phyloP scores from a whole-genome alignment of 106 monocot genomes.

The Dioscorea zingiberensis region DNA sequence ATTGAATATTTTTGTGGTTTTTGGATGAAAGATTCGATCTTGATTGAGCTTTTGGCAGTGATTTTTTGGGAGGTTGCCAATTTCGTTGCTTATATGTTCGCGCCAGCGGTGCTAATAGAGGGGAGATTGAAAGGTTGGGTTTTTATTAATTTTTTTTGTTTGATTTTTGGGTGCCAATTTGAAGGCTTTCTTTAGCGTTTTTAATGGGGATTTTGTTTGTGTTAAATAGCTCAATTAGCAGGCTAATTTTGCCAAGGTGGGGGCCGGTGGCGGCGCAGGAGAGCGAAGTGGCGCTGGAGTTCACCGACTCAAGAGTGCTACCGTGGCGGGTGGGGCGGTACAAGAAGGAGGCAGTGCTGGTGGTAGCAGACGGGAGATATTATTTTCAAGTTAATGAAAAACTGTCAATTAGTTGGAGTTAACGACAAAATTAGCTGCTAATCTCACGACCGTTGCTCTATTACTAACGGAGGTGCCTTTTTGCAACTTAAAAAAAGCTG shows the following conservation, averaged over 20 bases:
- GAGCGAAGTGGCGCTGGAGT: conserved; percentile 52
- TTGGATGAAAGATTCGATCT: neutral
- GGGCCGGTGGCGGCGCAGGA: conserved; percentile 28
- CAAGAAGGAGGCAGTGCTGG: conserved; percentile 48
- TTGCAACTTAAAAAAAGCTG: no score
- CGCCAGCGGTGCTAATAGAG: conserved; percentile 55
- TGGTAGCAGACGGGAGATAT: conserved; percentile 58
- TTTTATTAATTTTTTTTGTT: no score
- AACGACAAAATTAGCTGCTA: no score
- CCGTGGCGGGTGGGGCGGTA: conserved; percentile 47
- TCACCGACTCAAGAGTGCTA: conserved; percentile 39
- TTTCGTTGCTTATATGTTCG: conserved; percentile 89
- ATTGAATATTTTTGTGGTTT: neutral
- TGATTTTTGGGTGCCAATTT: no score
- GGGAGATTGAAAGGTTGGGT: neutral
- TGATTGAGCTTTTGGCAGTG: conserved; percentile 34
- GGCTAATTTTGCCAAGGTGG: conserved; percentile 87
- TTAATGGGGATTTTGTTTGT: no score
- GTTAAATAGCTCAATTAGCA: conserved; percentile 13
- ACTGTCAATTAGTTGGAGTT: no score
- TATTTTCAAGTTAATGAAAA: no score
- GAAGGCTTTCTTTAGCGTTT: no score
- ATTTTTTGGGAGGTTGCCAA: conserved; percentile 83
- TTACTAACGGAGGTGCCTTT: no score
- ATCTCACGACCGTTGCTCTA: no score